phyloP scores from a whole-genome alignment of 495 filamentous ascomycete species.

The Xylaria palmicola region DNA sequence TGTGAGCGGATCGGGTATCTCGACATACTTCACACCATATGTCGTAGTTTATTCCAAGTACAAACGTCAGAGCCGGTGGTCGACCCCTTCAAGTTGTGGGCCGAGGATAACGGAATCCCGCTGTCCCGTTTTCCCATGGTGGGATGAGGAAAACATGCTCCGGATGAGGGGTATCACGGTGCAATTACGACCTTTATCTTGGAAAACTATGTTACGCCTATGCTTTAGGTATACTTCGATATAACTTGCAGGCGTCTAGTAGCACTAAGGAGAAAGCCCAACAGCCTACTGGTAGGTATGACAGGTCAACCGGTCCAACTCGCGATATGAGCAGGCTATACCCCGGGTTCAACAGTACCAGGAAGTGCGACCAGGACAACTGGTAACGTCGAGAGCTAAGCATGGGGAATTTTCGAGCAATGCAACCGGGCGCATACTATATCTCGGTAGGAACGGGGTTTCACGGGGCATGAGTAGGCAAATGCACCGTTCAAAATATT shows the following conservation, averaged over 20 bases:
- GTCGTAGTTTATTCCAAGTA: not conserved
- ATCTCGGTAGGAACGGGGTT: not conserved
- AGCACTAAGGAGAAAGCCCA: not conserved
- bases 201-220: not conserved
- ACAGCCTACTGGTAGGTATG: not conserved
- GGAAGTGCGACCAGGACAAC: not conserved
- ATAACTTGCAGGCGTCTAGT: not conserved
- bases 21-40: not conserved
- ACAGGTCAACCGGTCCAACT: not conserved
- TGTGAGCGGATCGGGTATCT: slow-evolving; percentile 21
- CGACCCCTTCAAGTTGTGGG: not conserved
- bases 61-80: not conserved
- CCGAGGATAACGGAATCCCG: not conserved
- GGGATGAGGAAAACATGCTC: not conserved
- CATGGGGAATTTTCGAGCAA: not conserved
- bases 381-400: not conserved
- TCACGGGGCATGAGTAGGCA: slow-evolving; percentile 1
- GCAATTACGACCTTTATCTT: too few species aligned
- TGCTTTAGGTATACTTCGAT: not conserved
- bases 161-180: not conserved
- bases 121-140: not conserved
- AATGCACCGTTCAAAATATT: not conserved
- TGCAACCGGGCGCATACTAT: not conserved
- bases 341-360: not conserved
- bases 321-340: not conserved